Evolutionary conservation across 2,329 filamentous ascomycete genomes (phyloP).

Genomic region (Cladosporium sp.): DNA sequence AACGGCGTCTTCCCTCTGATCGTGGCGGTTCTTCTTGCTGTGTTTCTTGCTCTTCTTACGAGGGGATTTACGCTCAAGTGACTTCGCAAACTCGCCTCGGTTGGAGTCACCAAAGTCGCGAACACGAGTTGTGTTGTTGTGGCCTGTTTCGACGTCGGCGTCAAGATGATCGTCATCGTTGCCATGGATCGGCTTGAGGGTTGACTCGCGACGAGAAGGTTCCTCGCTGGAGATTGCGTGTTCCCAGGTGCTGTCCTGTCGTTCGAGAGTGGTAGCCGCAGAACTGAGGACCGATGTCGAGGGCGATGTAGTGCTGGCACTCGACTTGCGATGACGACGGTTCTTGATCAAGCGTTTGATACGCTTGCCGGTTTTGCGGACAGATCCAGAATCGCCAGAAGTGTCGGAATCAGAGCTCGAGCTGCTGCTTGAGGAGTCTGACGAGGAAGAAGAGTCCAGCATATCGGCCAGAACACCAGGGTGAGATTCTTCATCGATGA

Average conservation of each 20-base stretch:
- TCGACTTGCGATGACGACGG: conserved; percentile 71
- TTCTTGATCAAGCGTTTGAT: conserved; percentile 71
- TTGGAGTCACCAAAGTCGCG: conserved; percentile 44
- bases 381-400: conserved; percentile 44
- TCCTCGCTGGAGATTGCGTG: conserved; percentile 19
- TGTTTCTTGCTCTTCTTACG: conserved; percentile 42
- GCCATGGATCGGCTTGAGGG: conserved; percentile 40
- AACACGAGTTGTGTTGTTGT: conserved; percentile 31
- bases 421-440: conserved; percentile 48
- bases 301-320: conserved; percentile 59
- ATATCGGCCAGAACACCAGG: conserved; percentile 80
- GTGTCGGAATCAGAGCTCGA: conserved; percentile 60
- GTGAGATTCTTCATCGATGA: conserved; percentile 85
- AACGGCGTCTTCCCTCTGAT: conserved; percentile 26
- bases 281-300: conserved; percentile 37
- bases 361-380: conserved; percentile 62
- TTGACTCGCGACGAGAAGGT: conserved; percentile 33
- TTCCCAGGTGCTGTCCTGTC: conserved; percentile 36
- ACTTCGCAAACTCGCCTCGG: conserved; percentile 29
- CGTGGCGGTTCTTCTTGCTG: conserved; percentile 39
- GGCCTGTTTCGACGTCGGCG: conserved; percentile 40
- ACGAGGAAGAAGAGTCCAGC: conserved; percentile 64
- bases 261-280: conserved; percentile 35
- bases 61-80: conserved; percentile 31
- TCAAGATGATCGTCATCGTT: conserved; percentile 56